A percentile compares a stretch with the other conserved stretches of the same genome.
Evolutionary conservation across 768 basidiomycete species (phyloP).

Genomic region (Phaffia tasmanica): DNA sequence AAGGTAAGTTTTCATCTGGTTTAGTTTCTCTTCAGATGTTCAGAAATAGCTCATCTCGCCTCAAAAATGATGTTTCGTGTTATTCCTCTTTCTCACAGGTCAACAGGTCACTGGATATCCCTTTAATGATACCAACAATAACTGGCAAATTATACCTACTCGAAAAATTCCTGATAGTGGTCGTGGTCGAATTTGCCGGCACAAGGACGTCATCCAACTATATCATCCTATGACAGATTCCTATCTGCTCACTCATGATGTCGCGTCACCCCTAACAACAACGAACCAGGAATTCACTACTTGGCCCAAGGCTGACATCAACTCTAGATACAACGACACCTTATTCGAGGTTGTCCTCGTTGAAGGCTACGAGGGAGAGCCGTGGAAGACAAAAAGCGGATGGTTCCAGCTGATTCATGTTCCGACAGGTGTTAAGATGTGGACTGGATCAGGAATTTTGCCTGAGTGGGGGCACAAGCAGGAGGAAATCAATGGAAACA

Average conservation of each 20-base stretch:
- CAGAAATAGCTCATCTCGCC: neutral
- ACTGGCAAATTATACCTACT: constrained; percentile 91
- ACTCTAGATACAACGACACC: constrained; percentile 71
- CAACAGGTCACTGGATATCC: constrained; percentile 95
- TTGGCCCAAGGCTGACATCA: constrained; percentile 47
- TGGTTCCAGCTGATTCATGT: constrained; percentile 85
- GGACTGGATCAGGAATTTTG: constrained; percentile 73
- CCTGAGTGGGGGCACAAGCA: constrained; percentile 97
- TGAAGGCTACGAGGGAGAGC: constrained; percentile 63
- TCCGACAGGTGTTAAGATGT: constrained; percentile 80
- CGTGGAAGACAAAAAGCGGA: constrained; percentile 87
- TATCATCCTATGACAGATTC: constrained; percentile 76
- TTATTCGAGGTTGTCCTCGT: constrained; percentile 66
- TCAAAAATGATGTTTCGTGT: constrained; percentile 3
- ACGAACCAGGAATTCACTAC: constrained; percentile 99
- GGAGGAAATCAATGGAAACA: constrained; percentile 96
- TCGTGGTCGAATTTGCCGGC: constrained; percentile 79
- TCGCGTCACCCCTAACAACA: constrained; percentile 90
- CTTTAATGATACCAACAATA: constrained; percentile 86
- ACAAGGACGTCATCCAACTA: constrained; percentile 78
- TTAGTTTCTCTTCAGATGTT: constrained; percentile 2
- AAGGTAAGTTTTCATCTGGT: constrained; percentile 46
- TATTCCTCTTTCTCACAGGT: constrained; percentile 42
- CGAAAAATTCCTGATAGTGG: constrained; percentile 89
- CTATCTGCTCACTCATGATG: constrained; percentile 84